Base-by-base conservation (phyloP, 1,284 basidiomycete genomes). In the Marasmius fiardii region DNA sequence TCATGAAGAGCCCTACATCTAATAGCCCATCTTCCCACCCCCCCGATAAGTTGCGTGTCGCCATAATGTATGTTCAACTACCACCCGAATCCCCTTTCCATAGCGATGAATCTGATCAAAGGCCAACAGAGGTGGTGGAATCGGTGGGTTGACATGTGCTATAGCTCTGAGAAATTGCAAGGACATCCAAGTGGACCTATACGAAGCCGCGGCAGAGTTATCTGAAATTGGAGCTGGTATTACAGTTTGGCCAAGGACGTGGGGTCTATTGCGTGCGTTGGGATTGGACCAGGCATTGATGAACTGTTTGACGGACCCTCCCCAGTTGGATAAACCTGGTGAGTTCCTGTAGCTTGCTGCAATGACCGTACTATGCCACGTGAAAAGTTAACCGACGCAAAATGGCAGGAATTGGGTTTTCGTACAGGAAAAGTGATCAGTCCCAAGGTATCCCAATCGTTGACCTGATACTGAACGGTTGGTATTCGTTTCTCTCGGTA, bases 101-200 rank as follows among this genome's bases (percentile, higher is more conserved):
- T 12, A 43, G n/a, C 23, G 24, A 6, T 26, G 23, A 21, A n/a
- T 4, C 28, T 37, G 21, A 43, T 57, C 51, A 55, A 55, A 33
- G 11, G n/a, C n/a, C n/a, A n/a, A n/a, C 34, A 65, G 65, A 33
- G 66, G 66, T 2, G 65, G 62, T 14, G 66, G 65, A n/a, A 64
- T 67, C n/a, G 65, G 61, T 14, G 66, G 66, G 4, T 51, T 67
- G 23, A 56, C 63, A 0, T 58, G 66, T 5, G 62, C 64, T 16
- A 51, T 61, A 16, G 65, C 63, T 6, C 51, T 67, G 20, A 56
- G 56, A 24, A 34, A 48, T 11, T 61, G 51, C 56, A 55, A 4
- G 10, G 55, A 47, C 39, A 54, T 41, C 26, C 51, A 64, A 7
- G 45, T 67, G 37, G 52, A 64, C 21, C 45, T 67, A 7, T 67